A percentile compares a stretch with the other conserved stretches of the same genome.
phyloP scores from a whole-genome alignment of 345 rosid species.

The Salix koriyanagi region DNA sequence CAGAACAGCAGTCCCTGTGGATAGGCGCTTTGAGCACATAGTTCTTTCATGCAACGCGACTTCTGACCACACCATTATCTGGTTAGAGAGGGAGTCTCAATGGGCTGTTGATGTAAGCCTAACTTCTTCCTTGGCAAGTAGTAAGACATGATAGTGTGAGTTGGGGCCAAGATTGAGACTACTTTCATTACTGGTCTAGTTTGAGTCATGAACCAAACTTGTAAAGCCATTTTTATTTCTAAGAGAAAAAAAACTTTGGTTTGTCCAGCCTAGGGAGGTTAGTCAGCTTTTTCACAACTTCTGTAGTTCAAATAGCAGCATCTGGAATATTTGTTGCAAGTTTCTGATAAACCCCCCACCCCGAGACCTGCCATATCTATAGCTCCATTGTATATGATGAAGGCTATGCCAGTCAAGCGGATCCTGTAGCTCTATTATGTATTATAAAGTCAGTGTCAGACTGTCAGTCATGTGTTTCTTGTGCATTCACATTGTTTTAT shows the following conservation, averaged over 20 bases:
- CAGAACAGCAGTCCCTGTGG: slow-evolving; percentile 96
- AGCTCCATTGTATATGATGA: not conserved
- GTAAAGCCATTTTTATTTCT: not conserved
- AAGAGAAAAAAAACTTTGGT: too few species aligned
- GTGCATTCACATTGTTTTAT: not conserved
- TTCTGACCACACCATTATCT: slow-evolving; percentile 78
- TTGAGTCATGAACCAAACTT: not conserved
- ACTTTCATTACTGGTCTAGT: not conserved
- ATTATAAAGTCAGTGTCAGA: not conserved
- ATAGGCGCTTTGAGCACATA: slow-evolving; percentile 88
- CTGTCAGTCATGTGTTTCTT: not conserved
- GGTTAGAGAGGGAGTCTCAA: slow-evolving; percentile 85
- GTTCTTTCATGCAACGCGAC: slow-evolving; percentile 89
- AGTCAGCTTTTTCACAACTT: not conserved
- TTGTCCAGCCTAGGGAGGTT: not conserved
- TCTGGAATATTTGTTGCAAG: not conserved
- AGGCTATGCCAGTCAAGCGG: not conserved
- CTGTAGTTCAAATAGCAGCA: not conserved
- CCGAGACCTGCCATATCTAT: not conserved
- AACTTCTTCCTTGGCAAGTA: not conserved
- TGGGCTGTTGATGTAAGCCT: slow-evolving; percentile 72
- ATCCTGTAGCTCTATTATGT: not conserved
- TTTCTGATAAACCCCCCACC: not conserved
- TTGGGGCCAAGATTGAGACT: not conserved
- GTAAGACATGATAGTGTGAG: not conserved